These are phyloP conservation scores for Astragalus glycyphyllos DNA, from an alignment of 306 rosid species.

Conservation along the genomic window DNA sequence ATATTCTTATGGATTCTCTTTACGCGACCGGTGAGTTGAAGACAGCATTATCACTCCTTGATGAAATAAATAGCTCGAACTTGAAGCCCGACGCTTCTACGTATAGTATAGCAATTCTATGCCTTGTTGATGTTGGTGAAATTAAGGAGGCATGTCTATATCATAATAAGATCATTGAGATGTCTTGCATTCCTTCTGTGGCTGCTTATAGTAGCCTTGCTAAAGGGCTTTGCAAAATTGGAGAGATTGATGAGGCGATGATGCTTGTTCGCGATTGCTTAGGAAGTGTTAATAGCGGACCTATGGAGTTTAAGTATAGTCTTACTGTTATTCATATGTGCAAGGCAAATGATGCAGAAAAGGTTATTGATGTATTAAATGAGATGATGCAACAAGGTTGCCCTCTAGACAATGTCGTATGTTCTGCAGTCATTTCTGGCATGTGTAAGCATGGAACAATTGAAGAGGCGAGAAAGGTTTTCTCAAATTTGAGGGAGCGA, in stretches of 20 bases:
- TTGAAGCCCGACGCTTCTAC: slow-evolving; percentile 56
- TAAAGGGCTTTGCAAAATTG: slow-evolving; percentile 66
- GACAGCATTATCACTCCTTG: slow-evolving; percentile 64
- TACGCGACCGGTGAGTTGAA: slow-evolving; percentile 54
- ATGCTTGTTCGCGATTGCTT: slow-evolving; percentile 81
- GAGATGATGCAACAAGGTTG: slow-evolving; percentile 85
- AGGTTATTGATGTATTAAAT: slow-evolving; percentile 62
- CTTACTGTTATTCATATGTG: slow-evolving; percentile 72
- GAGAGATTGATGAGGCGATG: slow-evolving; percentile 84
- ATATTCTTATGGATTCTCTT: slow-evolving; percentile 67
- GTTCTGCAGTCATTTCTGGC: slow-evolving; percentile 73
- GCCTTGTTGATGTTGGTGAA: slow-evolving; percentile 63
- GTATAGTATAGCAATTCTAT: slow-evolving; percentile 58
- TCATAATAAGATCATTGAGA: slow-evolving; percentile 73
- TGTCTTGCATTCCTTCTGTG: slow-evolving; percentile 73
- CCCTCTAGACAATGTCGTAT: slow-evolving; percentile 52
- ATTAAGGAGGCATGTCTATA: slow-evolving; percentile 69
- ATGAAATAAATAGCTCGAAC: slow-evolving; percentile 56
- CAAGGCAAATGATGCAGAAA: slow-evolving; percentile 60
- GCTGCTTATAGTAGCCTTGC: slow-evolving; percentile 69
- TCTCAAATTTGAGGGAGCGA: slow-evolving; percentile 61
- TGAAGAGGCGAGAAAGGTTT: slow-evolving; percentile 84
- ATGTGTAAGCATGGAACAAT: slow-evolving; percentile 77
- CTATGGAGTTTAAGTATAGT: slow-evolving; percentile 72
- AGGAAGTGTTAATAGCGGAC: slow-evolving; percentile 65